Evolutionary conservation across 2,329 filamentous ascomycete genomes (phyloP).

Genomic region (Clathrospora elynae): DNA sequence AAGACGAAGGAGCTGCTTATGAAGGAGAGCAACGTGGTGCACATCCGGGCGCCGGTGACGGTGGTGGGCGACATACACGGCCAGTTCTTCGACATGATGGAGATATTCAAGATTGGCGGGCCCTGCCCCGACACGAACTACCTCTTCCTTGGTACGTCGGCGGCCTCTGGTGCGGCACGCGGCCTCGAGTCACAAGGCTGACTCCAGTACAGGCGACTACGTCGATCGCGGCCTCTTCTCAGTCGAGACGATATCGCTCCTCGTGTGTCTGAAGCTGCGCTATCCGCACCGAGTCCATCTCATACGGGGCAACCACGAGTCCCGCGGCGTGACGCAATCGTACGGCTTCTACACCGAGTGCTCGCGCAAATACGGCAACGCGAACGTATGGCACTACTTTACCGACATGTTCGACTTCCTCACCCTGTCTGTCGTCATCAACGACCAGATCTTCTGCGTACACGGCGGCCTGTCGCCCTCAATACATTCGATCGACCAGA

Average conservation of each 20-base stretch:
- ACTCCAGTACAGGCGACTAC: constrained; percentile 78
- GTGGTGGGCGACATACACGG: constrained; percentile 98
- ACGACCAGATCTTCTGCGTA: constrained; percentile 98
- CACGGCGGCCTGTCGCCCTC: constrained; percentile 76
- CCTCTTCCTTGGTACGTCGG: constrained; percentile 79
- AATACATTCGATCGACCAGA: constrained; percentile 98
- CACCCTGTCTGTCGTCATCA: constrained; percentile 95
- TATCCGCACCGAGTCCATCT: constrained; percentile 95
- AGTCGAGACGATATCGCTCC: constrained; percentile 96
- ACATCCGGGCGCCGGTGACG: constrained; percentile 92
- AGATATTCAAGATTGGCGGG: constrained; percentile 98
- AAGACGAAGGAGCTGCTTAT: constrained; percentile 99
- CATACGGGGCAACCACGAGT: constrained; percentile 97
- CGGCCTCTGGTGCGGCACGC: constrained; percentile 22
- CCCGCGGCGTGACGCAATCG: constrained; percentile 94
- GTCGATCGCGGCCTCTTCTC: constrained; percentile 98
- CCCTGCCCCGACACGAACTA: constrained; percentile 99
- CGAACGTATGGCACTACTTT: constrained; percentile 99
- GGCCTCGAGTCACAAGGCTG: constrained; percentile 21
- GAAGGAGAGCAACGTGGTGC: constrained; percentile 99
- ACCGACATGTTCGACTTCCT: constrained; percentile 99
- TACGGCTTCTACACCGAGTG: constrained; percentile 99
- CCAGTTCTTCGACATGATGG: constrained; percentile 98
- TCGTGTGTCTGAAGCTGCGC: constrained; percentile 94
- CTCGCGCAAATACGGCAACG: constrained; percentile 95